Evolutionary conservation across 768 basidiomycete species (phyloP), one percentile per base, ranked within the genome.

Genomic region (Punctularia strigosozonata): DNA sequence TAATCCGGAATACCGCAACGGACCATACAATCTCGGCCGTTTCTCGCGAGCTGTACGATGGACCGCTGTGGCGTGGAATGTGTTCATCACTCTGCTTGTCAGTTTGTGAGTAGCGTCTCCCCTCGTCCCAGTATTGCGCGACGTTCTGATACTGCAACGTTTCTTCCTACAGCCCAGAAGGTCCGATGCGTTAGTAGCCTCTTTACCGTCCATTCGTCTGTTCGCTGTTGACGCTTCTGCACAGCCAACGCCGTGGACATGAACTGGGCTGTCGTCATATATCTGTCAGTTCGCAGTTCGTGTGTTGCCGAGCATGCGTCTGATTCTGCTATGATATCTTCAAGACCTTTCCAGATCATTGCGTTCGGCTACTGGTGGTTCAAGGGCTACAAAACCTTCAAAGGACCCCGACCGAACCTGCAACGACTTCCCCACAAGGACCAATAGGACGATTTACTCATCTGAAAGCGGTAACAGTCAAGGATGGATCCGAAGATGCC

Each of bases 21-120:
- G 50, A 5, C 50, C 50, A 7, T 51, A 47, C 48, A 42, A 45
- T 31, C 46, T 51, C 20, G 50, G 50, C 4, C 30, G 43, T n/a
- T 49, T 41, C 40, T 44, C 34, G 12, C 42, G 31, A 17, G 21
- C 39, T 1, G 42, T 51, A n/a, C 36, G 48, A 4, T 38, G 37
- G 24, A 22, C 48, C 13, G 50, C 50, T 3, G 46, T 49, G 6
- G 43, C 44, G 5, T 51, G 50, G 50, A 44, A 45, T 36, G 36
- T 42, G 15, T 51, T 51, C 43, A 46, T 51, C 31, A 41, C 47
- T 25, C 45, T 46, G 14, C 44, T 51, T 6, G 37, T 48, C 25
- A 43, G 45, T 37, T 51, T 51, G 45, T 46, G 25, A 43, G 42
- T 37, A 1, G 4, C 6, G 3, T 15, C 28, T 42, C 19, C n/a